Percentiles rank a stretch among this genome's conserved stretches.
These are phyloP conservation scores for Cicer cuneatum DNA, from an alignment of 306 rosid species.

Conservation along the genomic window DNA sequence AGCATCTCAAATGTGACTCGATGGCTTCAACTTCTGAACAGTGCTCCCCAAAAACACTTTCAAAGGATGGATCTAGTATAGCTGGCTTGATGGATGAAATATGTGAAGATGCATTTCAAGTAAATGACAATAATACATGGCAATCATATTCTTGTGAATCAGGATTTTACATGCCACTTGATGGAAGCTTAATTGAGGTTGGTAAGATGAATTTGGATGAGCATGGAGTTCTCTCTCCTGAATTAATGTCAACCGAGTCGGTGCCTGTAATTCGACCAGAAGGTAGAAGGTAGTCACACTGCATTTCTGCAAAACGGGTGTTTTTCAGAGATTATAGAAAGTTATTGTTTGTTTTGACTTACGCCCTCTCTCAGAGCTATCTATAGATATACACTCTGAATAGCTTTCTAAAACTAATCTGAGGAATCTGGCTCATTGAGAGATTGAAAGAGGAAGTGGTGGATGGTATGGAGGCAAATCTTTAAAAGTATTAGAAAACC, in stretches of 20 bases:
- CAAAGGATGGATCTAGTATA: too few relatives aligned
- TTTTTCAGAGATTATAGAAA: slow-evolving; percentile 74
- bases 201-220: too few relatives aligned
- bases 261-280: slow-evolving; percentile 55
- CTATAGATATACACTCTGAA: slow-evolving; percentile 57
- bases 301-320: slow-evolving; percentile 57
- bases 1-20: too few relatives aligned
- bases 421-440: slow-evolving; percentile 53
- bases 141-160: too few relatives aligned
- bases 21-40: too few relatives aligned
- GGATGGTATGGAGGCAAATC: slow-evolving; percentile 76
- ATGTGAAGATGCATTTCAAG: too few relatives aligned
- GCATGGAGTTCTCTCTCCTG: too few relatives aligned
- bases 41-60: too few relatives aligned
- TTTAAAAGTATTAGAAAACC: slow-evolving; percentile 72
- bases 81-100: too few relatives aligned
- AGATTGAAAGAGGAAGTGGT: slow-evolving; percentile 60
- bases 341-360: slow-evolving; percentile 70
- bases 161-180: too few relatives aligned
- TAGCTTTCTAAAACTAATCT: slow-evolving; percentile 51
- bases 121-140: too few relatives aligned
- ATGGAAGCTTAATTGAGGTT: too few relatives aligned
- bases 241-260: slow-evolving; percentile 49
- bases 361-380: slow-evolving; percentile 59
- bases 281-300: slow-evolving; percentile 62